Evolutionary conservation across 108 stramenopile genomes (phyloP), one percentile per base, ranked within the genome.

Genomic region (Aurantiochytrium sp.): DNA sequence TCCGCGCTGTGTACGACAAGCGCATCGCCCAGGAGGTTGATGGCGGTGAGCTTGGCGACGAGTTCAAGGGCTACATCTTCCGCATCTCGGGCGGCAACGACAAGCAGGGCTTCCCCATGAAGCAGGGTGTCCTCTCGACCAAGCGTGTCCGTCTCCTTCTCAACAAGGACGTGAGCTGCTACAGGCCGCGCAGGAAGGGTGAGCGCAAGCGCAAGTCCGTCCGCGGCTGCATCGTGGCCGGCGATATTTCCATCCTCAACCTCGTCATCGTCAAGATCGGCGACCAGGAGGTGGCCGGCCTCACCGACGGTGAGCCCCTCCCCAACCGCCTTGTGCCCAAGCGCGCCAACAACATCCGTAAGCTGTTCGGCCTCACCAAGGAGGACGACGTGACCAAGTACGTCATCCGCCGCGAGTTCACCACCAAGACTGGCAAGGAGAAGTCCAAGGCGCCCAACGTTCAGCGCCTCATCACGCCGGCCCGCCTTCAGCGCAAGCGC

Each of bases 91-190:
- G 99, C 87, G 99, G 99, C 72, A 99, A 98, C 93, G 99, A 99
- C 95, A 99, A 99, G 96, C 98, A 99, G 95, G 99, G 99, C 59
- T 99, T 99, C 95, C 98, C 99, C 92, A 99, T 99, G 99, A 97
- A 97, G 95, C 99, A 99, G 94, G 99, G 99, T 93, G 96, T 99
- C 90, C 95, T 99, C 83, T 95, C 96, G 91, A 96, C 96, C 95
- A 96, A 97, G 92, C 98, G 99, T 90, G 99, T 99, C 44, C 96
- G 98, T 72, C 96, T 99, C 53, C 94, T 99, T 87, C 95, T 97
- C 88, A 90, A 92, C 91, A 96, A 98, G 95, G 99, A 98, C 88
- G 93, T 95, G 94, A 95, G 95, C 93, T 95, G 95, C 89, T 97
- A 96, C 93, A 88, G 97, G 88, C 96, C 94, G 87, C 98, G 99